These are phyloP conservation scores for Dryas integrifolia DNA, from an alignment of 331 rosid genomes.

Conservation along the genomic window DNA sequence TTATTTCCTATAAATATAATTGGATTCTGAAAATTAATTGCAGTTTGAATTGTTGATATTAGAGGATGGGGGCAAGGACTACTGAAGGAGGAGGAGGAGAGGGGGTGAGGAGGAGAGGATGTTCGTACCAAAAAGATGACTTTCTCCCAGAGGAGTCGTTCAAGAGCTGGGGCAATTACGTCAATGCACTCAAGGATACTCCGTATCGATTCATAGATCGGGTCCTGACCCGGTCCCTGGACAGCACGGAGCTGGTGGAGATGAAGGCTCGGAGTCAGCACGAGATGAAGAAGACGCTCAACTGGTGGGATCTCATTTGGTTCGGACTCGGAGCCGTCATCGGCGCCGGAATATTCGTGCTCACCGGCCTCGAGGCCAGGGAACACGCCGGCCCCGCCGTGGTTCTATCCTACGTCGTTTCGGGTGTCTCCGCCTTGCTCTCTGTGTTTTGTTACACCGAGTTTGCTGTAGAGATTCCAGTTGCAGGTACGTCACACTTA, in stretches of 20 bases:
- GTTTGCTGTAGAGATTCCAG: constrained; percentile 82
- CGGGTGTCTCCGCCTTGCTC: constrained; percentile 79
- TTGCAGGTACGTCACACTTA: constrained; percentile 44
- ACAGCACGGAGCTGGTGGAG: constrained; percentile 56
- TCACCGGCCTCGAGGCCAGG: constrained; percentile 65
- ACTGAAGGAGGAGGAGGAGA: background rate
- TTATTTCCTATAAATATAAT: background rate
- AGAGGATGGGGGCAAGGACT: constrained; percentile 11
- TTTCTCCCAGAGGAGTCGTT: constrained; percentile 85
- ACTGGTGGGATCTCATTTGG: constrained; percentile 93
- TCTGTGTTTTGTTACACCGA: constrained; percentile 88
- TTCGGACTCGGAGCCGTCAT: constrained; percentile 80
- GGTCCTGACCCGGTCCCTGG: constrained; percentile 49
- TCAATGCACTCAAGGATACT: constrained; percentile 39
- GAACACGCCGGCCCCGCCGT: constrained; percentile 65
- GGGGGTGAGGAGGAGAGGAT: constrained; percentile 46
- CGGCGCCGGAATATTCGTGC: constrained; percentile 81
- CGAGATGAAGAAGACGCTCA: constrained; percentile 73
- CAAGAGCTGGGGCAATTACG: constrained; percentile 50
- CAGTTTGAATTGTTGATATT: background rate
- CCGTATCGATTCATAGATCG: constrained; percentile 55
- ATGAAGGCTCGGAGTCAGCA: constrained; percentile 53
- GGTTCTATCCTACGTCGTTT: constrained; percentile 57
- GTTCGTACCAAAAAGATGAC: constrained; percentile 41
- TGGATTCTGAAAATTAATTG: background rate